A percentile compares a stretch with the other conserved stretches of the same genome.
Conservation (phyloP, 2,329 filamentous ascomycete genomes). For the Diplodia intermedia region DNA sequence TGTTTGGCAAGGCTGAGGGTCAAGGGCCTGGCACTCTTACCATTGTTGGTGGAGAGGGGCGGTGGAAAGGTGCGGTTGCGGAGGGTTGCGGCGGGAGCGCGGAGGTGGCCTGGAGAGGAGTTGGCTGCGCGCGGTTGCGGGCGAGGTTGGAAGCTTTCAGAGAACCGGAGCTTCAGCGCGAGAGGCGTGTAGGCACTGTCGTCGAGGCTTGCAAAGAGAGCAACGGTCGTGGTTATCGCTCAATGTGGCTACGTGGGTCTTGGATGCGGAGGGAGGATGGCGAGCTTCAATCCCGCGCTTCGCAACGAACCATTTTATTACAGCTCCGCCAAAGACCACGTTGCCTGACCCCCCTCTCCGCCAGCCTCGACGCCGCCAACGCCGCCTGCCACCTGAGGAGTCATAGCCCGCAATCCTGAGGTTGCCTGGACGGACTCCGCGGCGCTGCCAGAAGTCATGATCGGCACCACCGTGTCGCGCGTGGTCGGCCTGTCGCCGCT, state of each 20-base stretch:
- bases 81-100: constrained; percentile 19
- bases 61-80: background rate
- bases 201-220: background rate
- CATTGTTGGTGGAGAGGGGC: constrained; percentile 14
- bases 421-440: constrained; percentile 14
- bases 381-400: constrained; percentile 12
- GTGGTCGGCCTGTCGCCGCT: constrained; percentile 18
- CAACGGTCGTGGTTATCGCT: background rate
- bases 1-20: no score
- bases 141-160: background rate
- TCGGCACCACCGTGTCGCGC: constrained; percentile 17
- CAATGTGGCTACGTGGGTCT: constrained; percentile 29
- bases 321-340: constrained; percentile 27
- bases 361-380: constrained; percentile 12
- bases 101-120: constrained; percentile 18
- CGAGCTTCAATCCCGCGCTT: constrained; percentile 23
- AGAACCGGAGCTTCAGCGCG: background rate
- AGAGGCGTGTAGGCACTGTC: background rate
- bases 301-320: constrained; percentile 14
- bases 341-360: constrained; percentile 21
- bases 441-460: constrained; percentile 6
- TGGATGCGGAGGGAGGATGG: constrained; percentile 16
- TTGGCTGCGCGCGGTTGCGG: constrained; percentile 5
- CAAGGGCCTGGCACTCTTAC: background rate
- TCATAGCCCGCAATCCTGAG: constrained; percentile 7